These are phyloP conservation scores for Diutina scorzettiae DNA, from an alignment of 1,139 yeast species.

Conservation along the genomic window DNA sequence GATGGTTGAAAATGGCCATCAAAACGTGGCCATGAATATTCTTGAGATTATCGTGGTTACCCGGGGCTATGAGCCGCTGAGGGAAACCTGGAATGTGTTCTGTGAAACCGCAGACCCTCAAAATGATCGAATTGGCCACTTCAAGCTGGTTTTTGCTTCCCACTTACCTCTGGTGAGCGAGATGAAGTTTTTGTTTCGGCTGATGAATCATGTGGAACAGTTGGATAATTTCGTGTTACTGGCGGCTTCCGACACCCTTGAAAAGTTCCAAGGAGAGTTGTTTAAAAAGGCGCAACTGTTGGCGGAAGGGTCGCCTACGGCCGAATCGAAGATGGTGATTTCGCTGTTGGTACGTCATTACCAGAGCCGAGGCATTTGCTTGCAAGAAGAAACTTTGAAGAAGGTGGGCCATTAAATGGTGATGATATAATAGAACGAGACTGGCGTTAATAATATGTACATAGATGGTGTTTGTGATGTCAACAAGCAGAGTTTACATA, in stretches of 20 bases:
- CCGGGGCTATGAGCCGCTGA: not conserved
- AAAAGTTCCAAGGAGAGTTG: not conserved
- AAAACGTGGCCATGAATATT: not conserved
- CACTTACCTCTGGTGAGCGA: not conserved
- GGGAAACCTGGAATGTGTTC: not conserved
- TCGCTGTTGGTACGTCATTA: not conserved
- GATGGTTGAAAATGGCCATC: not conserved
- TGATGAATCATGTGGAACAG: not conserved
- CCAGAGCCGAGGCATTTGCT: not conserved
- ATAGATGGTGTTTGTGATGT: too few relatives aligned
- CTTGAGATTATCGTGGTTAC: not conserved
- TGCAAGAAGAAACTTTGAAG: not conserved
- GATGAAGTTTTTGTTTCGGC: not conserved
- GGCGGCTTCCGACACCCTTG: not conserved
- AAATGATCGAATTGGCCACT: not conserved
- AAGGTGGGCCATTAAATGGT: too few relatives aligned
- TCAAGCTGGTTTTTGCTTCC: constrained; percentile 1
- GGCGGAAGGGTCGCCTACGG: not conserved
- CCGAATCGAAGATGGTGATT: not conserved
- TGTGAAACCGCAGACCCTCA: not conserved
- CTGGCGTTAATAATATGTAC: too few relatives aligned
- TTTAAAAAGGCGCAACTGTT: not conserved
- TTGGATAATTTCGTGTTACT: not conserved
- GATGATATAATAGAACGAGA: too few relatives aligned
- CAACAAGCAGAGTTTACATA: too few relatives aligned